These are phyloP conservation scores for Stephania yunnanensis DNA, from an alignment of 164 flowering plant genomes.

Conservation along the genomic window DNA sequence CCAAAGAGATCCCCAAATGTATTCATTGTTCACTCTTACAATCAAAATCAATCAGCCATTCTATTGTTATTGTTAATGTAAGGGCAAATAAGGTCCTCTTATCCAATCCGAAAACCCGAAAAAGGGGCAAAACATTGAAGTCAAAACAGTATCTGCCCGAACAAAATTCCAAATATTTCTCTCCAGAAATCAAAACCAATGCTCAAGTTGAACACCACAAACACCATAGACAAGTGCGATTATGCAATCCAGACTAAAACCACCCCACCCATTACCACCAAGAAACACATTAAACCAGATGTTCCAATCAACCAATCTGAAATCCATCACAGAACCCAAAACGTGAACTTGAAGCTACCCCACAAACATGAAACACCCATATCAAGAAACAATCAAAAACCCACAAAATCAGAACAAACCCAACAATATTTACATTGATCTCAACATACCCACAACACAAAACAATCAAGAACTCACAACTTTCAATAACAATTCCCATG, in stretches of 20 bases:
- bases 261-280: neutral
- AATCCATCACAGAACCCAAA: neutral
- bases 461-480: constrained; percentile 8
- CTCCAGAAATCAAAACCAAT: neutral
- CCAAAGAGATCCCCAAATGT: neutral
- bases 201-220: neutral
- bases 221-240: neutral
- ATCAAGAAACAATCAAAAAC: constrained; percentile 12
- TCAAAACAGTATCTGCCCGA: neutral
- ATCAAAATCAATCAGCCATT: neutral
- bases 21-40: neutral
- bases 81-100: neutral
- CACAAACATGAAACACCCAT: neutral
- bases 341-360: neutral
- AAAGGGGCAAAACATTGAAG: neutral
- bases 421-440: constrained; percentile 4
- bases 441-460: constrained; percentile 7
- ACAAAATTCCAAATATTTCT: constrained; percentile 2
- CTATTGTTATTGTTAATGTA: neutral
- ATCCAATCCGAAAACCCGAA: neutral
- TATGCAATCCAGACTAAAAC: neutral
- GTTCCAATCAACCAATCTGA: neutral
- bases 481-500: constrained; percentile 7
- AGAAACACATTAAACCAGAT: neutral
- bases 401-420: constrained; percentile 14